Percentiles rank a stretch among this genome's conserved stretches.
Evolutionary conservation across 1,139 yeast species (phyloP).

Genomic region (Scheffersomyces titani): DNA sequence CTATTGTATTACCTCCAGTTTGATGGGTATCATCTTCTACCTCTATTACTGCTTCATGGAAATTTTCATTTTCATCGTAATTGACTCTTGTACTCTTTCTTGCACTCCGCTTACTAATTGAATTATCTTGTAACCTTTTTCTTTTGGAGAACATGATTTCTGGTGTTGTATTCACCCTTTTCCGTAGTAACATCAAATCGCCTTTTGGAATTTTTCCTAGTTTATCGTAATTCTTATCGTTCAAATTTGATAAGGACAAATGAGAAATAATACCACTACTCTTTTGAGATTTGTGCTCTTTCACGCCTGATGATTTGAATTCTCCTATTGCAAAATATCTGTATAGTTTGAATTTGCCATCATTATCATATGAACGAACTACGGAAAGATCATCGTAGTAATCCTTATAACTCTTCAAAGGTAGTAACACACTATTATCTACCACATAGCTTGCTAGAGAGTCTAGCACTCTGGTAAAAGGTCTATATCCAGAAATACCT

Average conservation of each 20-base stretch:
- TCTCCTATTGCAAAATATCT: conserved; percentile 53
- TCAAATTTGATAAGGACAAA: conserved; percentile 19
- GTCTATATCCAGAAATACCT: conserved; percentile 56
- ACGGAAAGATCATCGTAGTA: conserved; percentile 33
- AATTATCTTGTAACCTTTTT: conserved; percentile 4
- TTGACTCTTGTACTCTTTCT: neutral
- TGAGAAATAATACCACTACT: conserved; percentile 1
- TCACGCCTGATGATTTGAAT: conserved; percentile 7
- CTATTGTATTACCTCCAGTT: conserved; percentile 3
- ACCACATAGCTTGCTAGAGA: conserved; percentile 36
- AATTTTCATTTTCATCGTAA: neutral
- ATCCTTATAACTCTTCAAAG: conserved; percentile 23
- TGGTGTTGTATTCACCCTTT: conserved; percentile 8
- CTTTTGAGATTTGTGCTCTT: conserved; percentile 7
- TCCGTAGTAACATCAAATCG: conserved; percentile 17
- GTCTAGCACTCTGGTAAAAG: conserved; percentile 53
- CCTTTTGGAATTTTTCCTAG: conserved; percentile 29
- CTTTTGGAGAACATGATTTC: conserved; percentile 6
- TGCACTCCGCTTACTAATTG: conserved; percentile 1
- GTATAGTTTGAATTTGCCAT: conserved; percentile 72
- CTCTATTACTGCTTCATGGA: neutral
- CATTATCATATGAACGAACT: conserved; percentile 67
- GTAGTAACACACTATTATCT: conserved; percentile 24
- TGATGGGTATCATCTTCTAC: conserved; percentile 2
- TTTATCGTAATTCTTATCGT: conserved; percentile 19